phyloP scores from a whole-genome alignment of 768 basidiomycete species.

The Gelatoporia subvermispora region DNA sequence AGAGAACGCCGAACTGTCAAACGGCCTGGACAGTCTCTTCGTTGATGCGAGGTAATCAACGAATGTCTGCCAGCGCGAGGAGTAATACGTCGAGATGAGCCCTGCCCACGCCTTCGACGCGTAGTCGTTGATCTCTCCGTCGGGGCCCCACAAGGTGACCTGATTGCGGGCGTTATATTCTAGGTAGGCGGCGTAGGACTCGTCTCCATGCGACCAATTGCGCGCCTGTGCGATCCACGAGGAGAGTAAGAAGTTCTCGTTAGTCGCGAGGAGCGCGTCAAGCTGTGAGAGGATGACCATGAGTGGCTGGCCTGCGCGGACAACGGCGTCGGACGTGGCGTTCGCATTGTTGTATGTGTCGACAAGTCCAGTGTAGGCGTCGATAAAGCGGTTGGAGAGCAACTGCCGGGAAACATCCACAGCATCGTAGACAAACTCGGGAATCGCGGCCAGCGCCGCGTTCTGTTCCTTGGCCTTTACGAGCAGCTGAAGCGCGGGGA shows the following conservation, averaged over 20 bases:
- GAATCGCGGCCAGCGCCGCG: slow-evolving; percentile 15
- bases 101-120: slow-evolving; percentile 42
- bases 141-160: slow-evolving; percentile 40
- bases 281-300: slow-evolving; percentile 28
- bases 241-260: slow-evolving; percentile 29
- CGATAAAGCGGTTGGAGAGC: slow-evolving; percentile 34
- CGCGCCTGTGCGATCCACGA: slow-evolving; percentile 32
- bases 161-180: slow-evolving; percentile 39
- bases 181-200: slow-evolving; percentile 29
- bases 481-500: slow-evolving; percentile 19
- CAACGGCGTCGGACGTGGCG: slow-evolving; percentile 17
- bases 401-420: slow-evolving; percentile 36
- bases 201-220: slow-evolving; percentile 25
- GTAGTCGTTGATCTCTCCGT: slow-evolving; percentile 37
- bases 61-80: slow-evolving; percentile 31
- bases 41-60: slow-evolving; percentile 25
- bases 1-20: slow-evolving; percentile 22
- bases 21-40: slow-evolving; percentile 25
- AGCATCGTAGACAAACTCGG: slow-evolving; percentile 35
- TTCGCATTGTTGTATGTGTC: slow-evolving; percentile 20
- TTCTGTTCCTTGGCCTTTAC: slow-evolving; percentile 12
- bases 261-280: slow-evolving; percentile 29
- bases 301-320: slow-evolving; percentile 23
- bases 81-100: slow-evolving; percentile 34
- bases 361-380: slow-evolving; percentile 28